These are phyloP conservation scores for Parasarocladium wereldwijsianum DNA, from an alignment of 2,329 filamentous ascomycete genomes.

Conservation along the genomic window DNA sequence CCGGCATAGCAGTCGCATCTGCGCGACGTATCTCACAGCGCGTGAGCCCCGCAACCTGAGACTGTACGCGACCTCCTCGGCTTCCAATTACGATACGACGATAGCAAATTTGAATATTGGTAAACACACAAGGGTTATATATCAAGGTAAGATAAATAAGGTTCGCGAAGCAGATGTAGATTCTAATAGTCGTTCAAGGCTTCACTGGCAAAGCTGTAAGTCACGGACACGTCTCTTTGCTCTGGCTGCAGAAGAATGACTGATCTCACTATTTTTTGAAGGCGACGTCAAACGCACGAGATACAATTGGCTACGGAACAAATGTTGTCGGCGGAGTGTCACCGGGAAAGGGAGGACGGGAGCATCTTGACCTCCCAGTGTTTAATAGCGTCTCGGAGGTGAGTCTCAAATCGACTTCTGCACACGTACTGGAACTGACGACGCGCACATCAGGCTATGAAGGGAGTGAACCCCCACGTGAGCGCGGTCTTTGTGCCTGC, in stretches of 20 bases:
- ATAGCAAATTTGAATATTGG: slow-evolving; percentile 15
- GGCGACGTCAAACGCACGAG: slow-evolving; percentile 22
- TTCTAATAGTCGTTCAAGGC: slow-evolving; percentile 10
- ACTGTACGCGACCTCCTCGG: too few relatives aligned
- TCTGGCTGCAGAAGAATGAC: neutral
- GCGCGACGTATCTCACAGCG: too few relatives aligned
- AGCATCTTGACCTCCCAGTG: slow-evolving; percentile 20
- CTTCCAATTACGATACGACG: slow-evolving; percentile 12
- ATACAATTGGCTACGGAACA: slow-evolving; percentile 23
- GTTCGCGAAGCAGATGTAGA: neutral
- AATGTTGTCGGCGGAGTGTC: slow-evolving; percentile 23
- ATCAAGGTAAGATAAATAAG: slow-evolving; percentile 13
- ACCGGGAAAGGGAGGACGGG: slow-evolving; percentile 17
- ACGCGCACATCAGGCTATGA: slow-evolving; percentile 15
- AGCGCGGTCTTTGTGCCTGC: slow-evolving; percentile 64
- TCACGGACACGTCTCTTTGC: neutral
- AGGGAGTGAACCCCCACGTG: slow-evolving; percentile 38
- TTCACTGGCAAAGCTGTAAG: slow-evolving; percentile 23
- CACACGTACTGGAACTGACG: neutral
- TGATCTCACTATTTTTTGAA: slow-evolving; percentile 5
- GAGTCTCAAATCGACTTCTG: neutral
- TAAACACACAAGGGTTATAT: slow-evolving; percentile 18
- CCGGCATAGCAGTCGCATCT: too few relatives aligned
- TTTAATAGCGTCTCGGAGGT: slow-evolving; percentile 20
- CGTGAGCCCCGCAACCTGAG: too few relatives aligned